Evolutionary conservation across 2,329 filamentous ascomycete genomes (phyloP), one percentile per base, ranked within the genome.

Genomic region (Leptographium lundbergii): DNA sequence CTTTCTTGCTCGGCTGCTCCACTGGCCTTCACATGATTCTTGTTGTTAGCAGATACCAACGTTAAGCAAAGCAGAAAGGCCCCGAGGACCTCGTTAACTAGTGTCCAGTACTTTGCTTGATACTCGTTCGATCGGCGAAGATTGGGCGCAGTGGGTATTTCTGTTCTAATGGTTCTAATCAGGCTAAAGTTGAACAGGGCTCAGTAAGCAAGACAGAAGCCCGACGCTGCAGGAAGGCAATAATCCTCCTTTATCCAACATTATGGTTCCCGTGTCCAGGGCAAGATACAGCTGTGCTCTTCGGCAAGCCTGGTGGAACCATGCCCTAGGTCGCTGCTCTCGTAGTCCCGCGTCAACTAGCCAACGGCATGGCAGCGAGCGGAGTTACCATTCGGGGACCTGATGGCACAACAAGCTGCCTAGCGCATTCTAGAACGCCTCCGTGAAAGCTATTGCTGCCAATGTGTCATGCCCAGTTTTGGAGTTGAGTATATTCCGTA

Each of bases 351-450:
- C 77, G 11, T 88, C 89, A 70, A 94, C 89, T 54, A 85, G 76
- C 88, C 89, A 94, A 74, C 91, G 87, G 70, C 92, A 94, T 92
- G 4, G 88, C 89, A 52, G 85, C 81, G 69, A 92, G n/a, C n/a
- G n/a, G n/a, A 94, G 71, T 94, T 94, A 54, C 89, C 89, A 17
- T 89, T 89, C 1, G 89, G 89, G 67, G 92, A 94, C 54, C 88
- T 79, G 24, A 91, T 82, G 47, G 89, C 42, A 88, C 80, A 57
- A 87, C 80, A 58, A 94, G 78, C 64, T 91, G 29, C 67, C 83
- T 81, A 63, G 94, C 76, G 6, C 87, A 85, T 48, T 81, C 78
- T 25, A 94, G 80, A 48, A 94, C 89, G 71, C 94, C 89, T 64
- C 79, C 88, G 47, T 89, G 85, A 73, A 89, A 92, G 48, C 88